Base-by-base conservation (phyloP, 1,284 basidiomycete genomes). In the Filobasidium uniguttulatum region DNA sequence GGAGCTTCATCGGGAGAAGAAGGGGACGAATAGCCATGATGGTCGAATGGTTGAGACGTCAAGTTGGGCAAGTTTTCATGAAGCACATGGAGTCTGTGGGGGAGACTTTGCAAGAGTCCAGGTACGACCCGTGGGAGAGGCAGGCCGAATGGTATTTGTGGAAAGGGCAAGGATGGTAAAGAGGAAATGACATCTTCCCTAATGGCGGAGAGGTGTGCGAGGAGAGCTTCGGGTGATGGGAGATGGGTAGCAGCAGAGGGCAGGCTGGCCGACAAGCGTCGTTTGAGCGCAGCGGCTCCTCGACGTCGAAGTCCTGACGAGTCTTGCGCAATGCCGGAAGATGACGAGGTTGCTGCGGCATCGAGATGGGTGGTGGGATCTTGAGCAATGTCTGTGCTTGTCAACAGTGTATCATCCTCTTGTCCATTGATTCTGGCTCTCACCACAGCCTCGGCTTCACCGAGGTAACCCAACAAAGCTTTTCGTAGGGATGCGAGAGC, bases 391-490 rank as follows among this genome's bases (percentile, higher is more conserved):
- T n/a, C n/a, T n/a, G n/a, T n/a, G 46, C 22, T 41, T 20, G 25
- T 10, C 6, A 5, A 48, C 15, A 28, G 20, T 22, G 41, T 38
- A 5, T 33, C 41, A 25, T 37, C 41, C 4, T 33, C 43, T 26
- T 49, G 33, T 12, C 25, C 56, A n/a, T 49, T 60, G 14, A 67
- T 56, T 9, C 60, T 49, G n/a, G 57, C 60, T 22, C 60, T 55
- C 5, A 70, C 43, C 2, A 65, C 62, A 3, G 57, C 48, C 47
- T 70, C 68, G 1, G 66, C 62, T 50, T 70, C 68, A 14, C 63
- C 60, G 1, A 70, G 47, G 41, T 70, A 70, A 1, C 64, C 64
- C 2, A 70, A 55, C 0, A 70, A 55, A 6, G 68, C 68, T 0
- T 61, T 53, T 14, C 66, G 61, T 4, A 70, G 59, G 12, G 60